Evolutionary conservation across 306 rosid genomes (phyloP).

Genomic region (Vigna angularis): DNA sequence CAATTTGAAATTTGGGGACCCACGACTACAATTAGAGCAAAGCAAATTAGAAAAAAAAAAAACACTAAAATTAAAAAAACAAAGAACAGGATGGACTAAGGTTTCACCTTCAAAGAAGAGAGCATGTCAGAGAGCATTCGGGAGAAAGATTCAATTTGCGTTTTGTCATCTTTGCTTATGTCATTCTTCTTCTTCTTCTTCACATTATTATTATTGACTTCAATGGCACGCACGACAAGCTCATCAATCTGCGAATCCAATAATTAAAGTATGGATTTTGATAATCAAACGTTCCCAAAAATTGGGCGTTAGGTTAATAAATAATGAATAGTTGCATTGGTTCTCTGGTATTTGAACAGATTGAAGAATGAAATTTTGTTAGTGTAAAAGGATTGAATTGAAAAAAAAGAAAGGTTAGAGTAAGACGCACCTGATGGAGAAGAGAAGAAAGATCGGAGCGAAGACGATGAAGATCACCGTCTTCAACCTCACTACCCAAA

Average conservation of each 20-base stretch:
- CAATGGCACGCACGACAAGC: slow-evolving; percentile 72
- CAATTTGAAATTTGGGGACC: slow-evolving; percentile 71
- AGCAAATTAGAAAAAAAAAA: not conserved
- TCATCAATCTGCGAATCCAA: slow-evolving; percentile 72
- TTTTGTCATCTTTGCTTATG: slow-evolving; percentile 51
- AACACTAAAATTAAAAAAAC: not conserved
- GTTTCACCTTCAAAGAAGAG: slow-evolving; percentile 79
- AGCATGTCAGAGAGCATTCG: slow-evolving; percentile 64
- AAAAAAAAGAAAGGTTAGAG: not conserved
- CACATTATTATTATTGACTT: slow-evolving; percentile 13
- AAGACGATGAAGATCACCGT: slow-evolving; percentile 50
- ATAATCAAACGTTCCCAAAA: not conserved
- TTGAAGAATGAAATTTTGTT: not conserved
- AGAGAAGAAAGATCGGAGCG: slow-evolving; percentile 72
- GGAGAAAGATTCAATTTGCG: slow-evolving; percentile 68
- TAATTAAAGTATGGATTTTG: not conserved
- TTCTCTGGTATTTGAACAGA: not conserved
- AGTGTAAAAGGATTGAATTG: not conserved
- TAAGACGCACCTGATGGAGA: slow-evolving; percentile 58
- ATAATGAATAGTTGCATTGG: not conserved
- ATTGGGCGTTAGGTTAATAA: not conserved
- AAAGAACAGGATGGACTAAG: not conserved
- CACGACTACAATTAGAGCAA: slow-evolving; percentile 68
- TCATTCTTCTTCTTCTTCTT: not conserved
- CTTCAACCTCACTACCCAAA: slow-evolving; percentile 12